Evolutionary conservation across 1,284 basidiomycete species (phyloP), one percentile per base, ranked within the genome.

Genomic region (Tetrapyrgos nigripes): DNA sequence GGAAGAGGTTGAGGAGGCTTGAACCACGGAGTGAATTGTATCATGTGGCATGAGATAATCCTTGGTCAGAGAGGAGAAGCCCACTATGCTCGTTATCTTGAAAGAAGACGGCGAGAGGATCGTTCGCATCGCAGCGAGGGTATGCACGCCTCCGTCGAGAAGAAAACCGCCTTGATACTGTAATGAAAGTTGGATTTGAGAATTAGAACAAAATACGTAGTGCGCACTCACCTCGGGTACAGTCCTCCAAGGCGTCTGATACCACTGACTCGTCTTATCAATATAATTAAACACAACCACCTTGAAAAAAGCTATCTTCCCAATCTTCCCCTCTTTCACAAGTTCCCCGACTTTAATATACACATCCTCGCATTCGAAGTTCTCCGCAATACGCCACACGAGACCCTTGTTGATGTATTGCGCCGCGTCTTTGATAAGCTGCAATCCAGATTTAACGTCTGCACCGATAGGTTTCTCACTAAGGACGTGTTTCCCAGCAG

Each of bases 361-460:
- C 46, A 76, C 83, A 6, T 89, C 83, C 70, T 93, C 92, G 23
- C 84, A 85, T 67, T 93, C 91, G 63, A 76, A 91, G 74, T 94
- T 92, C 78, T 95, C 93, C 17, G 92, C 92, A n/a, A 94, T 83
- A 53, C 89, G 81, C 93, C 94, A 96, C 35, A 92, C 74, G 31
- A 94, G 71, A 1, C 89, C 91, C 69, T 88, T 87, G 3, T 82
- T 78, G 72, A 50, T 27, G 37, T 51, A 61, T 6, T 40, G 45
- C 11, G 53, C 35, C 11, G 53, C 53, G 9, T 56, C 59, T 13
- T 81, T 76, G 67, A 96, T 87, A 33, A 94, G 79, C 58, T 78
- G 75, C 47, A 84, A 72, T 1, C 89, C 93, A 3, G 78, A 74
- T 33, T 79, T 77, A 29, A 94, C 86, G 65, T 89, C 86, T 37